These are phyloP conservation scores for Elaeagnus macrophylla DNA, from an alignment of 306 rosid genomes.

Conservation along the genomic window DNA sequence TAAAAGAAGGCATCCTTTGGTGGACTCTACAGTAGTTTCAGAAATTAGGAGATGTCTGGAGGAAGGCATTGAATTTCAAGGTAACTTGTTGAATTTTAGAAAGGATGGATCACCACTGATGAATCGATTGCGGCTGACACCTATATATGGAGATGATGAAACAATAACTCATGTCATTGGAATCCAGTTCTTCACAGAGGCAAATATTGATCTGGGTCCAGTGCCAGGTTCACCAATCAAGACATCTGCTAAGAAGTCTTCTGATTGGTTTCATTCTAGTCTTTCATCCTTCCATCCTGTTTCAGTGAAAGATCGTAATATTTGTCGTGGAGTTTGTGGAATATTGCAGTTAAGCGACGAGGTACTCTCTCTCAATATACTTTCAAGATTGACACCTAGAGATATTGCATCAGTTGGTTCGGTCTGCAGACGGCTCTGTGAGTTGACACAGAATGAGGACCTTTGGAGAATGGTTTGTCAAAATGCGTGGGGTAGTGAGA, in stretches of 20 bases:
- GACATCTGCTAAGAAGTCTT: slow-evolving; percentile 46
- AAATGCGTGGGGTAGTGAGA: slow-evolving; percentile 98
- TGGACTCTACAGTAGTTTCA: slow-evolving; percentile 72
- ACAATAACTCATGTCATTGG: slow-evolving; percentile 85
- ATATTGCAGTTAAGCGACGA: slow-evolving; percentile 87
- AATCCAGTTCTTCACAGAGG: slow-evolving; percentile 84
- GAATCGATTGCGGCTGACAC: slow-evolving; percentile 87
- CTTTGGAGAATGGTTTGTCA: slow-evolving; percentile 99
- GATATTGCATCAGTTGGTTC: slow-evolving; percentile 95
- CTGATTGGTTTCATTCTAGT: slow-evolving; percentile 48
- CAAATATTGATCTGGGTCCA: slow-evolving; percentile 89
- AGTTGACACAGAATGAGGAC: slow-evolving; percentile 74
- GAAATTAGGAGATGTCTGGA: slow-evolving; percentile 86
- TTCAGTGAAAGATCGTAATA: slow-evolving; percentile 63
- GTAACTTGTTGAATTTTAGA: slow-evolving; percentile 90
- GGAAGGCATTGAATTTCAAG: slow-evolving; percentile 90
- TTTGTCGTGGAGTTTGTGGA: slow-evolving; percentile 86
- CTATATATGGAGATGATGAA: slow-evolving; percentile 91
- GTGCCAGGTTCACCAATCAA: slow-evolving; percentile 47
- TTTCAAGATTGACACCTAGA: slow-evolving; percentile 82
- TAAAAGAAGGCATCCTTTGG: slow-evolving; percentile 91
- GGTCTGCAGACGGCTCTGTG: slow-evolving; percentile 67
- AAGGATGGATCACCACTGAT: slow-evolving; percentile 98
- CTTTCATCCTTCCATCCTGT: slow-evolving; percentile 56
- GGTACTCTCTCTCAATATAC: slow-evolving; percentile 85